Evolutionary conservation across 2,329 filamentous ascomycete genomes (phyloP), one percentile per base, ranked within the genome.

Genomic region (Diaporthe sp.): DNA sequence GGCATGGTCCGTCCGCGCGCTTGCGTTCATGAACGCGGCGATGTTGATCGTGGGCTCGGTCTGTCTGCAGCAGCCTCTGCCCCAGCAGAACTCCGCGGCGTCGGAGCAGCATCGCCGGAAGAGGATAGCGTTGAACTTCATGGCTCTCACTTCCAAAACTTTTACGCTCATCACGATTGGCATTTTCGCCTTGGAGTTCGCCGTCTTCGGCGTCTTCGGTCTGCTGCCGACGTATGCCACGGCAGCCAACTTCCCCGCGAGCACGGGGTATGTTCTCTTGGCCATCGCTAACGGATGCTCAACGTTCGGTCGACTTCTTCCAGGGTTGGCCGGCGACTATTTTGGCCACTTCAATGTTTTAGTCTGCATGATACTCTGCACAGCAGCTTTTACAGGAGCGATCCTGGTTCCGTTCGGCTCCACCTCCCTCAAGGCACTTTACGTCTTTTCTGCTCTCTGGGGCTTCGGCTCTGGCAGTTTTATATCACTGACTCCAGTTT

Each of bases 381-480:
- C 85, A 0, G 77, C 87, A 2, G 42, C 86, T 4, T 80, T 85
- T 6, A 88, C 87, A 80, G 83, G 83, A 0, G 82, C 81, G 0
- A 80, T 88, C 7, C 85, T 87, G 80, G 80, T 89, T 1, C 87
- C 87, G 0, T 85, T 87, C 75, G 87, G 85, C 0, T 83, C 84
- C 1, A 83, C 80, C 0, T 81, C 82, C 22, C 80, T 85, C 5
- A 80, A 79, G 0, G 85, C 84, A 0, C 78, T 89, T 3, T 88
- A 88, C 72, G 82, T 81, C 0, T 88, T 87, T 49, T 82, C 85
- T 1, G 86, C 85, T 0, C 77, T 88, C 0, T 89, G 87, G 80
- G 87, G 87, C 0, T 87, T 88, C n/a, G 86, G 86, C 0, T 87
- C 86, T 2, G 87, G 87, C 0, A 85, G 85, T 0, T 88, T 86